Evolutionary conservation across 2,329 filamentous ascomycete genomes (phyloP).

Genomic region (Fusarium continuum): DNA sequence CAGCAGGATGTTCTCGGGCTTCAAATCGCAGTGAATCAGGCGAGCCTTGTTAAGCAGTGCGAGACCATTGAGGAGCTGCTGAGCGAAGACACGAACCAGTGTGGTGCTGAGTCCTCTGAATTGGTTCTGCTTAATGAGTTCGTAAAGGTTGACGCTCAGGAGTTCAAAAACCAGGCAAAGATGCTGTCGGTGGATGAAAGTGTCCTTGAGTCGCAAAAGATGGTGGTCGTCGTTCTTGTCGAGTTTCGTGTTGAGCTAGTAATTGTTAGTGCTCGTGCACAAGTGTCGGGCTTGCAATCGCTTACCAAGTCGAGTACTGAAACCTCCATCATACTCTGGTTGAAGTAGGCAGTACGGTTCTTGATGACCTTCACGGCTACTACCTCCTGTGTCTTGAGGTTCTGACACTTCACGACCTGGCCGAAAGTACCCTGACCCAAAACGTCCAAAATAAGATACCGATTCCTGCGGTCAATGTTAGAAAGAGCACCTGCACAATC

Average conservation of each 20-base stretch:
- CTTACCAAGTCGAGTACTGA: constrained; percentile 92
- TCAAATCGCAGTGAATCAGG: constrained; percentile 96
- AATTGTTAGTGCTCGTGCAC: constrained; percentile 37
- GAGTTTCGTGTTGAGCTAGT: constrained; percentile 92
- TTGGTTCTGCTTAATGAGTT: constrained; percentile 99
- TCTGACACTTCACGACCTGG: constrained; percentile 98
- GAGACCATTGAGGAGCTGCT: constrained; percentile 92
- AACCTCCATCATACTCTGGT: constrained; percentile 99
- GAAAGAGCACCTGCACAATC: constrained; percentile 4
- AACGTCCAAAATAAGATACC: constrained; percentile 96
- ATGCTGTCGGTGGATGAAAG: constrained; percentile 97
- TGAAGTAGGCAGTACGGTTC: constrained; percentile 98
- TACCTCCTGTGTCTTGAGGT: constrained; percentile 96
- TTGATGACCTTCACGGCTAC: constrained; percentile 99
- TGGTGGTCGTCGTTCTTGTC: constrained; percentile 99
- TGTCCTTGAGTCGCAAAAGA: constrained; percentile 91
- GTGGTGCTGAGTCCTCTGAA: constrained; percentile 98
- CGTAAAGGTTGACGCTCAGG: constrained; percentile 96
- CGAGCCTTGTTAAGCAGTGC: constrained; percentile 95
- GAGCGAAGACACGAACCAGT: constrained; percentile 94
- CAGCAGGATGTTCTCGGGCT: constrained; percentile 95
- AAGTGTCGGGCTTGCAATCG: background rate
- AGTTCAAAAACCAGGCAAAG: constrained; percentile 96
- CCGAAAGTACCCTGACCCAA: constrained; percentile 97
- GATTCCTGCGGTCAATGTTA: constrained; percentile 68